These are phyloP conservation scores for Fusarium denticulatum DNA, from an alignment of 2,329 filamentous ascomycete genomes.

Conservation along the genomic window DNA sequence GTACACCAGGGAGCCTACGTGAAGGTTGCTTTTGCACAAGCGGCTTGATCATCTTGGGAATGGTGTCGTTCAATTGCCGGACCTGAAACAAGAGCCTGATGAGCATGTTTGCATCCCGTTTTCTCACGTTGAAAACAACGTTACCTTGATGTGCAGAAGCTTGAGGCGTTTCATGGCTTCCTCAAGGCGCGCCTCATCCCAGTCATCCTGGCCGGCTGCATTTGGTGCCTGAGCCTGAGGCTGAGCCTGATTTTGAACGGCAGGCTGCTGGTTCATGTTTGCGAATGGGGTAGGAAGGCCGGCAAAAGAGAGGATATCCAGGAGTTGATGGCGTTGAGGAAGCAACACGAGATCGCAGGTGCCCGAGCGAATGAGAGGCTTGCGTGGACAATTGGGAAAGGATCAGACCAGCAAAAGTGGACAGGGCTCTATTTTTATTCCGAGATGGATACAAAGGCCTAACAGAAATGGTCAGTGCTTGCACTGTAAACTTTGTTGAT, in stretches of 20 bases:
- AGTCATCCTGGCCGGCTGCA: slow-evolving; percentile 45
- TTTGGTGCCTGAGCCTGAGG: slow-evolving; percentile 29
- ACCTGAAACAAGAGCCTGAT: slow-evolving; percentile 42
- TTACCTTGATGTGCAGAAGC: slow-evolving; percentile 65
- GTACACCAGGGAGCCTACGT: slow-evolving; percentile 53
- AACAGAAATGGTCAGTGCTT: slow-evolving; percentile 1
- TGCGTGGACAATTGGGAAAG: slow-evolving; percentile 9
- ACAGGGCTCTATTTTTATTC: slow-evolving; percentile 22
- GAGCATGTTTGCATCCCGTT: slow-evolving; percentile 28
- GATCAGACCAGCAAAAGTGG: slow-evolving; percentile 12
- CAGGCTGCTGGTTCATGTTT: slow-evolving; percentile 38
- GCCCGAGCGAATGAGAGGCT: slow-evolving; percentile 17
- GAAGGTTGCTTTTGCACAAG: slow-evolving; percentile 60
- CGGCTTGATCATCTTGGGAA: slow-evolving; percentile 56
- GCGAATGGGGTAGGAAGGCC: slow-evolving; percentile 9
- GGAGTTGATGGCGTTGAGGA: slow-evolving; percentile 12
- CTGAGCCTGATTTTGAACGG: slow-evolving; percentile 25
- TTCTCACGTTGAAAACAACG: slow-evolving; percentile 3
- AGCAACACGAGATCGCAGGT: slow-evolving; percentile 29
- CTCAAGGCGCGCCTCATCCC: slow-evolving; percentile 62
- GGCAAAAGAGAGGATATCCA: slow-evolving; percentile 6
- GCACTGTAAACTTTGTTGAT: neutral
- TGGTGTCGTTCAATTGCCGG: slow-evolving; percentile 50
- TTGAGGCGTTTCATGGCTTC: slow-evolving; percentile 62
- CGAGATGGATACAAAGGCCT: neutral